These are phyloP conservation scores for Mrakia frigida DNA, from an alignment of 768 basidiomycete genomes.

Conservation along the genomic window DNA sequence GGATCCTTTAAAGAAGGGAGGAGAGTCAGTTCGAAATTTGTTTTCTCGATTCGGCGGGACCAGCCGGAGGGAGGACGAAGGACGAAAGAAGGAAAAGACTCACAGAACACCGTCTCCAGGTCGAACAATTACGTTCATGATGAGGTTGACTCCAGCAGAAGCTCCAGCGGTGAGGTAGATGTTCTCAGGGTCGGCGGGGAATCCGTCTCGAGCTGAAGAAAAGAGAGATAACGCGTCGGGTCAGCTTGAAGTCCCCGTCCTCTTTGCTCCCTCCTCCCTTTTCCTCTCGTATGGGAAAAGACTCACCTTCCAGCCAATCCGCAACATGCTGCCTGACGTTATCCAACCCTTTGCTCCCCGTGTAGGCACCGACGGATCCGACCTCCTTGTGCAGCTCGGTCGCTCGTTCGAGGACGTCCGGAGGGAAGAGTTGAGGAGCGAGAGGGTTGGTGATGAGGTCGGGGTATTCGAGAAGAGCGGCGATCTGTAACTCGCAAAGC, in stretches of 20 bases:
- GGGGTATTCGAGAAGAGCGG: slow-evolving; percentile 88
- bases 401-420: slow-evolving; percentile 77
- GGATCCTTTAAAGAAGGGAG: slow-evolving; percentile 51
- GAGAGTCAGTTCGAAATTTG: slow-evolving; percentile 1
- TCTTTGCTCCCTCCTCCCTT: too few relatives aligned
- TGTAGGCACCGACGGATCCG: slow-evolving; percentile 90
- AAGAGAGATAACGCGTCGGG: slow-evolving; percentile 15
- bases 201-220: slow-evolving; percentile 74
- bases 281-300: not conserved
- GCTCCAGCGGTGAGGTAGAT: slow-evolving; percentile 96
- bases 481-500: slow-evolving; percentile 55
- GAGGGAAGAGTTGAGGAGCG: slow-evolving; percentile 66
- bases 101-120: slow-evolving; percentile 43
- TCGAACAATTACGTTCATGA: slow-evolving; percentile 41
- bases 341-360: slow-evolving; percentile 87
- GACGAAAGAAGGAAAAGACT: slow-evolving; percentile 1
- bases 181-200: slow-evolving; percentile 68
- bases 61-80: not conserved
- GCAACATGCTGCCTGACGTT: slow-evolving; percentile 83
- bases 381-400: slow-evolving; percentile 74
- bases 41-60: not conserved
- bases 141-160: slow-evolving; percentile 76
- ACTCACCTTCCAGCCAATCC: slow-evolving; percentile 75
- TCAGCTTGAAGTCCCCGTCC: not conserved
- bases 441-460: slow-evolving; percentile 66